Conservation (phyloP, 164 flowering plant species). For the Tetracentron sinense region DNA sequence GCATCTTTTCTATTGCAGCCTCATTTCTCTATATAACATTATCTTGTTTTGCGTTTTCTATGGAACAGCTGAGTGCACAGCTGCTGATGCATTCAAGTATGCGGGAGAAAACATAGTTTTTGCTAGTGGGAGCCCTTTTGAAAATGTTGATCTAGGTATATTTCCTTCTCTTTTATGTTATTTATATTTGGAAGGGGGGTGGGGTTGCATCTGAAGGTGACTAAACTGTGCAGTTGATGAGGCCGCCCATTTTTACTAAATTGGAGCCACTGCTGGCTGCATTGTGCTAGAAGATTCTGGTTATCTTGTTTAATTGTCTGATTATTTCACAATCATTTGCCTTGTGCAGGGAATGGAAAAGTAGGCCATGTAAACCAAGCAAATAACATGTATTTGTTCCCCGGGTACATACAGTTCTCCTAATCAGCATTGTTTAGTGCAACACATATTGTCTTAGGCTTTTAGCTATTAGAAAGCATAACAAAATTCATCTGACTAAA, state of each 20-base stretch:
- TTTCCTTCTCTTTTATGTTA: not conserved
- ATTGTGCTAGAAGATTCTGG: not conserved
- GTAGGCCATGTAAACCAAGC: slow-evolving; percentile 95
- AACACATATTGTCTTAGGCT: not conserved
- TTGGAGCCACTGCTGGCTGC: not conserved
- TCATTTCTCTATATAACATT: slow-evolving; percentile 1
- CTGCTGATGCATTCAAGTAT: slow-evolving; percentile 86
- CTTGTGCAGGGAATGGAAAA: slow-evolving; percentile 67
- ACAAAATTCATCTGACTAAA: slow-evolving; percentile 2
- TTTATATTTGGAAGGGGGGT: not conserved
- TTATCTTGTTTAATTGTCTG: not conserved
- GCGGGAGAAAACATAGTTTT: slow-evolving; percentile 89
- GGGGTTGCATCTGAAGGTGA: not conserved
- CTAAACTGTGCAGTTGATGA: not conserved
- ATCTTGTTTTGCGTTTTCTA: slow-evolving; percentile 12
- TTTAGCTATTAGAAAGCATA: slow-evolving; percentile 1
- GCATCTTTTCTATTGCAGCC: slow-evolving; percentile 4
- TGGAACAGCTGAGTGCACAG: slow-evolving; percentile 91
- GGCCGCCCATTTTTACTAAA: not conserved
- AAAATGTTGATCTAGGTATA: slow-evolving; percentile 75
- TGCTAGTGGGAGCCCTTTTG: slow-evolving; percentile 97
- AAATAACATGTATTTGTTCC: slow-evolving; percentile 97
- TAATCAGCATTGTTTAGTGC: not conserved
- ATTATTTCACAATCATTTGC: not conserved
- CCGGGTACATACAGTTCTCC: slow-evolving; percentile 59